These are phyloP conservation scores for Bocquillonia castaneifolia DNA, from an alignment of 441 rosid species.

Conservation along the genomic window DNA sequence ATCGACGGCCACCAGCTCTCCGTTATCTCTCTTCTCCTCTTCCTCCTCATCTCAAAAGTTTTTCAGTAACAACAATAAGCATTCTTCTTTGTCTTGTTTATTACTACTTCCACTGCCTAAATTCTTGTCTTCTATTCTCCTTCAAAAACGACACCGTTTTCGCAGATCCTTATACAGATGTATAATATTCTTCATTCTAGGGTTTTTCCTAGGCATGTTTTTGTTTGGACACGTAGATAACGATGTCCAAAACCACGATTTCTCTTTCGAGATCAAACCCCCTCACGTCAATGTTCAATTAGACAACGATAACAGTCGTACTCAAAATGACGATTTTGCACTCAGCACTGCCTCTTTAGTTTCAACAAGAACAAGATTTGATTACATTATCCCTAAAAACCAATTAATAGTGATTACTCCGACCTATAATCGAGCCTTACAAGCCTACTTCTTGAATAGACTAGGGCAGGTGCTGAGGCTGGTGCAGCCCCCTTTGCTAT, in stretches of 20 bases:
- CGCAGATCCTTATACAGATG: slow-evolving; percentile 58
- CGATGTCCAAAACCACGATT: slow-evolving; percentile 37
- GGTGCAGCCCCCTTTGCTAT: slow-evolving; percentile 77
- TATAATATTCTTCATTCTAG: slow-evolving; percentile 54
- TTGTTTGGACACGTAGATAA: slow-evolving; percentile 54
- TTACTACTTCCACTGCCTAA: slow-evolving; percentile 22
- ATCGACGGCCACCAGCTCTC: slow-evolving; percentile 17
- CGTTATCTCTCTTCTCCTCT: slow-evolving; percentile 16
- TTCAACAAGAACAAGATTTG: slow-evolving; percentile 27
- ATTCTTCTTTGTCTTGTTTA: slow-evolving; percentile 13
- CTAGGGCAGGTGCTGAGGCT: slow-evolving; percentile 70
- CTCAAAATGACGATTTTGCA: slow-evolving; percentile 1
- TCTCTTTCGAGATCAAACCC: slow-evolving; percentile 61
- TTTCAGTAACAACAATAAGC: slow-evolving; percentile 32
- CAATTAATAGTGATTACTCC: slow-evolving; percentile 84
- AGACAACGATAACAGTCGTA: slow-evolving; percentile 27
- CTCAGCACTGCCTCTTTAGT: slow-evolving; percentile 37
- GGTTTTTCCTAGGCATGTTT: slow-evolving; percentile 56
- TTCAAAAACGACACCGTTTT: slow-evolving; percentile 42
- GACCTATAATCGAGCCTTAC: slow-evolving; percentile 73
- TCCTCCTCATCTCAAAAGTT: slow-evolving; percentile 39
- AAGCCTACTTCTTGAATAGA: slow-evolving; percentile 71
- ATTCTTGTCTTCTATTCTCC: slow-evolving; percentile 19
- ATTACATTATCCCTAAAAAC: slow-evolving; percentile 44
- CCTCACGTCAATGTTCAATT: slow-evolving; percentile 41